These are phyloP conservation scores for Cephalotrichum gorgonifer DNA, from an alignment of 2,329 filamentous ascomycete genomes.

Conservation along the genomic window DNA sequence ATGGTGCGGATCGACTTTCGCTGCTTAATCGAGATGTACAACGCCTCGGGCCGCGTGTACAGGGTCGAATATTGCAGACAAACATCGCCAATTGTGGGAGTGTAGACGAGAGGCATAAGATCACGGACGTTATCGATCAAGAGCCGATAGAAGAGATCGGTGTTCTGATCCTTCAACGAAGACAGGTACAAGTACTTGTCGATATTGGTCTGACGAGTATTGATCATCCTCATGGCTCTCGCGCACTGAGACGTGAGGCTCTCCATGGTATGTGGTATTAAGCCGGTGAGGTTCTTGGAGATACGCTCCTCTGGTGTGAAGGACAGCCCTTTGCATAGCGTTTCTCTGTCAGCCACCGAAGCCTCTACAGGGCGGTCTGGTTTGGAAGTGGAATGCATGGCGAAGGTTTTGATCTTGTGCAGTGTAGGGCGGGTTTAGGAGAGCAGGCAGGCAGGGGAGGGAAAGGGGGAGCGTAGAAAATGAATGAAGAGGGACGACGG, in stretches of 20 bases:
- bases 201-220: slow-evolving; percentile 56
- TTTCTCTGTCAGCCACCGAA: slow-evolving; percentile 2
- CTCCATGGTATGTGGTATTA: slow-evolving; percentile 55
- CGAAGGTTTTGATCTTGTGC: not conserved
- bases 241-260: slow-evolving; percentile 48
- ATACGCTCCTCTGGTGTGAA: slow-evolving; percentile 55
- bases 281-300: slow-evolving; percentile 54
- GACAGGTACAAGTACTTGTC: slow-evolving; percentile 82
- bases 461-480: not conserved
- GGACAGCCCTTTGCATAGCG: slow-evolving; percentile 39
- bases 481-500: too few relatives aligned
- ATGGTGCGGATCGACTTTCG: slow-evolving; percentile 81
- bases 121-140: slow-evolving; percentile 69
- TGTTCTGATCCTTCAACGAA: slow-evolving; percentile 62
- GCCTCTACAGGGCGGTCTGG: not conserved
- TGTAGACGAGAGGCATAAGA: slow-evolving; percentile 77
- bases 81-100: slow-evolving; percentile 86
- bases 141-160: slow-evolving; percentile 74
- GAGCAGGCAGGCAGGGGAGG: not conserved
- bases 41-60: slow-evolving; percentile 87
- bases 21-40: slow-evolving; percentile 95
- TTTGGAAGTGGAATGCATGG: slow-evolving; percentile 3
- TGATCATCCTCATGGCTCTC: slow-evolving; percentile 65
- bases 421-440: not conserved
- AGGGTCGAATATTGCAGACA: slow-evolving; percentile 94